Percentiles rank a stretch among this genome's conserved stretches.
Evolutionary conservation across 2,329 filamentous ascomycete genomes (phyloP).

Genomic region (Beauveria asiatica): DNA sequence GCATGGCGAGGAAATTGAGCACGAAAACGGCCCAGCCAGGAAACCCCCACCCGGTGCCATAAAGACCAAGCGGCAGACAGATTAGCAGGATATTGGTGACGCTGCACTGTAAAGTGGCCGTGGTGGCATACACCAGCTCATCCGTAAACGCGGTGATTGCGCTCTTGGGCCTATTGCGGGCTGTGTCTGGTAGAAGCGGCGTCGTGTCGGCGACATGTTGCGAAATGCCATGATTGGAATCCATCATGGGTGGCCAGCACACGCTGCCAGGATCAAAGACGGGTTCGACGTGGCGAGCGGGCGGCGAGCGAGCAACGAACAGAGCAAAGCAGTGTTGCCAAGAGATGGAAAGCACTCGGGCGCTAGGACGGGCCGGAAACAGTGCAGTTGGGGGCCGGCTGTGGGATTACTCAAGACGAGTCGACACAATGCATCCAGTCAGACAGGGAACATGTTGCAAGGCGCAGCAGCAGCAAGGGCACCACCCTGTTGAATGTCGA

Average conservation of each 20-base stretch:
- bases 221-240: not conserved
- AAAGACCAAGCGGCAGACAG: constrained; percentile 56
- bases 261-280: not conserved
- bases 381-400: not conserved
- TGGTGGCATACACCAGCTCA: constrained; percentile 9
- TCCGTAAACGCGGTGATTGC: not conserved
- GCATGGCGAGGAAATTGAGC: constrained; percentile 57
- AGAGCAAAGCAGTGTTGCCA: not conserved
- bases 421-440: not conserved
- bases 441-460: not conserved
- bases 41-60: constrained; percentile 42
- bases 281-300: not conserved
- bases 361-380: not conserved
- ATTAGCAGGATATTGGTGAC: constrained; percentile 47
- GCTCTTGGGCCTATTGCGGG: not conserved
- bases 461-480: constrained; percentile 8
- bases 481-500: not conserved
- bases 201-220: constrained; percentile 2
- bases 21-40: constrained; percentile 39
- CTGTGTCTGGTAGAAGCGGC: not conserved
- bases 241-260: not conserved
- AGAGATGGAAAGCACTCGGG: not conserved
- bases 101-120: constrained; percentile 12
- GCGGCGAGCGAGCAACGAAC: not conserved
- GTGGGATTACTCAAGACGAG: not conserved